Conservation (phyloP, 2,329 filamentous ascomycete species). For the Beauveria sp. region DNA sequence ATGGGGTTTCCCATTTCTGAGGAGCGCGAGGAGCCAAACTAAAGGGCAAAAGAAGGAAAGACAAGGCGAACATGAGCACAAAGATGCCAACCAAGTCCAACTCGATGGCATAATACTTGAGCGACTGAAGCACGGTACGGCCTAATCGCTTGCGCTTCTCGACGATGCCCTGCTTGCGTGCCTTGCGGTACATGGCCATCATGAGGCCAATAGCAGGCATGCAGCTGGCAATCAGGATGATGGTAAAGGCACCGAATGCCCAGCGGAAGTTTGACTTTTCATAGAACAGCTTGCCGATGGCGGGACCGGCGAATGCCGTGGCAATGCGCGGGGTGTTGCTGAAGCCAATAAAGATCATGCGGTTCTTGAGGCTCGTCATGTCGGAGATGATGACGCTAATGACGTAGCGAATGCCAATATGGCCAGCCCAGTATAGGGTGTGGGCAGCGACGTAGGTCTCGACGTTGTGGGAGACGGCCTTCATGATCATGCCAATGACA, state of each 20-base stretch:
- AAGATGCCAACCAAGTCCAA: constrained; percentile 51
- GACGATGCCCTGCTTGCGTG: constrained; percentile 14
- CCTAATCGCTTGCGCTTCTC: constrained; percentile 40
- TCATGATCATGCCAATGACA: constrained; percentile 52
- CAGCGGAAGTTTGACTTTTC: constrained; percentile 32
- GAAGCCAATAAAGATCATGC: constrained; percentile 35
- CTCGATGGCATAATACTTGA: constrained; percentile 46
- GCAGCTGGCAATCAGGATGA: constrained; percentile 48
- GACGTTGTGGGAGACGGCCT: constrained; percentile 52
- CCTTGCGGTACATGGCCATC: background rate
- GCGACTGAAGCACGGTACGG: constrained; percentile 38
- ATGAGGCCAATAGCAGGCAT: constrained; percentile 29
- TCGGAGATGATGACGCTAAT: constrained; percentile 36
- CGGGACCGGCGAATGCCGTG: constrained; percentile 36
- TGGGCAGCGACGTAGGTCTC: constrained; percentile 52
- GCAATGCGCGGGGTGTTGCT: constrained; percentile 37
- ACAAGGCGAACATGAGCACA: constrained; percentile 42
- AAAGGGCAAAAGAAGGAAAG: constrained; percentile 46
- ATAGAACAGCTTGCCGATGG: constrained; percentile 32
- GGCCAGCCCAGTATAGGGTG: constrained; percentile 57
- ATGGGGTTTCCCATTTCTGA: constrained; percentile 33
- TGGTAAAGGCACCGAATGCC: constrained; percentile 55
- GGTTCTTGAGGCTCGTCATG: constrained; percentile 34
- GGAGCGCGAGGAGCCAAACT: constrained; percentile 28
- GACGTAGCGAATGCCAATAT: constrained; percentile 32